phyloP scores from a whole-genome alignment of 352 stramenopile species.

The Phytopythium chamaehyphon region DNA sequence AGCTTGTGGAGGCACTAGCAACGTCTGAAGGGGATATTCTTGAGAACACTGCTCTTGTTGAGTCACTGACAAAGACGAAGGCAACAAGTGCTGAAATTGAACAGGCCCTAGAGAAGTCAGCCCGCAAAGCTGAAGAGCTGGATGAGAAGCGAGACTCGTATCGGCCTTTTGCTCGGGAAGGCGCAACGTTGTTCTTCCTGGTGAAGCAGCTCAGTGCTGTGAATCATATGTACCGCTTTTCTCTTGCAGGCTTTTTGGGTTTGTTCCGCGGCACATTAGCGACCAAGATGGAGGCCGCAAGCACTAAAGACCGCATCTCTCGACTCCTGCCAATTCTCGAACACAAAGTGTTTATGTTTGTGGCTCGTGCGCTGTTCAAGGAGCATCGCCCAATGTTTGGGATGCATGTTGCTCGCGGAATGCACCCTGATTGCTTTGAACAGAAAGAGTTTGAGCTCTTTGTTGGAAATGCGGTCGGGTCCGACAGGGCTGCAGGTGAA shows the following conservation, averaged over 20 bases:
- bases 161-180: constrained; percentile 83
- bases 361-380: constrained; percentile 92
- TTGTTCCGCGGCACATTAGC: constrained; percentile 84
- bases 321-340: constrained; percentile 86
- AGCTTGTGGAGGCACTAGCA: constrained; percentile 91
- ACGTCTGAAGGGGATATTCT: constrained; percentile 95
- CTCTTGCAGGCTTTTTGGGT: constrained; percentile 84
- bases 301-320: constrained; percentile 76
- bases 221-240: constrained; percentile 97
- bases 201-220: constrained; percentile 86
- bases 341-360: constrained; percentile 88
- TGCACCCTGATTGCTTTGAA: constrained; percentile 92
- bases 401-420: constrained; percentile 91
- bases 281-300: constrained; percentile 76
- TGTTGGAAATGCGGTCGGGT: constrained; percentile 54
- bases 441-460: constrained; percentile 93
- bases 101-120: constrained; percentile 82
- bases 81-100: constrained; percentile 90
- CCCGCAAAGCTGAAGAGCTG: constrained; percentile 87
- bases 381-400: constrained; percentile 93
- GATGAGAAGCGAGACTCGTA: constrained; percentile 93
- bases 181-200: constrained; percentile 92
- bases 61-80: constrained; percentile 94
- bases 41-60: constrained; percentile 93
- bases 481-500: constrained; percentile 1